These are phyloP conservation scores for Paramecium biaurelia DNA, from an alignment of 73 alveolate species.

Conservation along the genomic window DNA sequence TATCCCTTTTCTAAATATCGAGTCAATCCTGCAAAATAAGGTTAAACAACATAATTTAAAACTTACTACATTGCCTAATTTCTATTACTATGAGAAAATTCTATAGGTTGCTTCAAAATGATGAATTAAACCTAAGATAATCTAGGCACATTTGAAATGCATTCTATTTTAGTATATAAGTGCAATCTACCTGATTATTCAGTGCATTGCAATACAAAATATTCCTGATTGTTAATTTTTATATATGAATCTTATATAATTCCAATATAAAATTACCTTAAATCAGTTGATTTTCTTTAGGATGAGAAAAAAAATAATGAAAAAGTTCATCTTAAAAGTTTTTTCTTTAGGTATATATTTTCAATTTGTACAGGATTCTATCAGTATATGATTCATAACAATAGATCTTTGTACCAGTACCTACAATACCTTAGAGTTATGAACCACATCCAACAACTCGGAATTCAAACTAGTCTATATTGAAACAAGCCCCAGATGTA, in stretches of 20 bases:
- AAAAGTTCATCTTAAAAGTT: not conserved
- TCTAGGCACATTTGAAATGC: not conserved
- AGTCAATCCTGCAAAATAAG: constrained; percentile 14
- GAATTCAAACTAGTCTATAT: not conserved
- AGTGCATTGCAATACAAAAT: not conserved
- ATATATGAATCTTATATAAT: not conserved
- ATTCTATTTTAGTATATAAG: not conserved
- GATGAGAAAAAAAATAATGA: not conserved
- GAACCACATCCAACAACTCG: not conserved
- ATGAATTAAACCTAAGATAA: not conserved
- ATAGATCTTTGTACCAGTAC: not conserved
- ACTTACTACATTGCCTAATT: not conserved
- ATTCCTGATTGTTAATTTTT: not conserved
- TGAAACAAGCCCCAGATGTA: not conserved
- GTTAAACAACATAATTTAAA: not conserved
- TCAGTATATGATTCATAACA: not conserved
- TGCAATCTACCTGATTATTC: not conserved
- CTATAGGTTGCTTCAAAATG: not conserved
- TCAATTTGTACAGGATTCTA: not conserved
- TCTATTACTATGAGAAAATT: not conserved
- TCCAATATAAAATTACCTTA: not conserved
- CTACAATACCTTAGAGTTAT: not conserved
- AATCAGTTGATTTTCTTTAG: not conserved
- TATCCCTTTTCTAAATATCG: constrained; percentile 36
- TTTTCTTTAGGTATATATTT: not conserved